Conservation (phyloP, 2,329 filamentous ascomycete species). For the Trematosphaeria pertusa region DNA sequence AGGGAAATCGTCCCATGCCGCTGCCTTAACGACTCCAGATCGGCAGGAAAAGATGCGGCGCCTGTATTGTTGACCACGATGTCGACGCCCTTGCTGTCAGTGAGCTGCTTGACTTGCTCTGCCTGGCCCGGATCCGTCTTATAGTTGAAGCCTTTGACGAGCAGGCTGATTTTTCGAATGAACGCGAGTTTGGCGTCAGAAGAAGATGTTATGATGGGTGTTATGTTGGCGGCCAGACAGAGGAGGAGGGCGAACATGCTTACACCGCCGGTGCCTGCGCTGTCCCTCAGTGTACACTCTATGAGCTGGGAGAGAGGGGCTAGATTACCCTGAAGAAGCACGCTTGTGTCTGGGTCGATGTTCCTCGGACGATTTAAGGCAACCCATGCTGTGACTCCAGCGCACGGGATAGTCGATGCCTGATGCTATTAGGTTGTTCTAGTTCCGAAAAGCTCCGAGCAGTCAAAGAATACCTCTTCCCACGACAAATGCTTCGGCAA, state of each 20-base stretch:
- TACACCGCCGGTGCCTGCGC: conserved; percentile 52
- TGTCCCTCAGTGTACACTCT: conserved; percentile 1
- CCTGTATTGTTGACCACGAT: conserved; percentile 54
- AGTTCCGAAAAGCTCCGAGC: neutral
- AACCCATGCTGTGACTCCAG: conserved; percentile 34
- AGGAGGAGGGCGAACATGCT: conserved; percentile 40
- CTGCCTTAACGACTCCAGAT: conserved; percentile 22
- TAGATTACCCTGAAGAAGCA: neutral
- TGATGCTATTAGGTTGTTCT: conserved; percentile 1
- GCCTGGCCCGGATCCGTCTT: conserved; percentile 62
- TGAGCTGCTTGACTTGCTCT: conserved; percentile 57
- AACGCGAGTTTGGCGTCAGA: conserved; percentile 59
- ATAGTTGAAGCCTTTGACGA: conserved; percentile 63
- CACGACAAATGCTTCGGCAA: conserved; percentile 30
- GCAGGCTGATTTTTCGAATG: conserved; percentile 49
- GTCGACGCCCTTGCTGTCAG: conserved; percentile 49
- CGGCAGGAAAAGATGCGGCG: conserved; percentile 17
- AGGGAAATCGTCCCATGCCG: conserved; percentile 28
- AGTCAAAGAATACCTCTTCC: conserved; percentile 29
- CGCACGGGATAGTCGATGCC: conserved; percentile 31
- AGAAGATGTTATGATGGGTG: conserved; percentile 65
- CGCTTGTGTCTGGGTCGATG: neutral
- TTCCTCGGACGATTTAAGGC: conserved; percentile 22
- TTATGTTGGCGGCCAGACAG: conserved; percentile 33
- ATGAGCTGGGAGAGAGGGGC: neutral